Base-by-base conservation (phyloP, 345 rosid species). In the Gossypium raimondii region DNA sequence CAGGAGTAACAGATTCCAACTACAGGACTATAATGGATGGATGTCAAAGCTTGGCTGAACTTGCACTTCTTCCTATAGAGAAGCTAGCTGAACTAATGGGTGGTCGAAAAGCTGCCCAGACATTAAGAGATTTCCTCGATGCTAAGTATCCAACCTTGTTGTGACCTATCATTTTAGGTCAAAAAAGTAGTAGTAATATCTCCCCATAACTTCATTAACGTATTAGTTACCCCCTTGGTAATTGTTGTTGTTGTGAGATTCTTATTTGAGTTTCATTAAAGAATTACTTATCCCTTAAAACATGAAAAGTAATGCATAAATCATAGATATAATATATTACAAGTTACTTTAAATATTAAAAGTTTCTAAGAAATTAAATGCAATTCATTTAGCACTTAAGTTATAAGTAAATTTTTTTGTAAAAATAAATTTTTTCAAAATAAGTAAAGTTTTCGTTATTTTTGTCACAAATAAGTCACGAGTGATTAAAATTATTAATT, bases 61-160 rank as follows among this genome's bases (percentile, higher is more conserved):
- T 95, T 0, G 89, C 86, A 34, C 86, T 91, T 73, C 82, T 95
- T 60, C 96, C 98, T 0, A 62, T 82, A 2, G 97, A 91, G 74
- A 78, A 67, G 81, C 76, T 95, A 76, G 89, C 88, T 52, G 92
- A 85, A 78, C 71, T 95, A 65, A 93, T 95, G 97, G 96, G 99
- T 56, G 91, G 98, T 60, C 92, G 84, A 75, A 93, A 93, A 82
- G 93, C 86, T 73, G 97, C 99, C 43, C 85, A 81, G 70, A 90
- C 87, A 69, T 91, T 93, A 20, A 78, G 93, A 82, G 97, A 93
- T 73, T 93, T 93, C 83, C 90, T 95, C 1, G 96, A 91, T 76
- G 98, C 94, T 0, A 95, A 95, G 87, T 95, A 93, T 79, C 99
- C 98, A 24, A 90, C 96, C 43, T 86, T 93, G 84, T 87, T 88